Evolutionary conservation across 768 basidiomycete genomes (phyloP).

Genomic region (Rubroboletus pulcherrimus): DNA sequence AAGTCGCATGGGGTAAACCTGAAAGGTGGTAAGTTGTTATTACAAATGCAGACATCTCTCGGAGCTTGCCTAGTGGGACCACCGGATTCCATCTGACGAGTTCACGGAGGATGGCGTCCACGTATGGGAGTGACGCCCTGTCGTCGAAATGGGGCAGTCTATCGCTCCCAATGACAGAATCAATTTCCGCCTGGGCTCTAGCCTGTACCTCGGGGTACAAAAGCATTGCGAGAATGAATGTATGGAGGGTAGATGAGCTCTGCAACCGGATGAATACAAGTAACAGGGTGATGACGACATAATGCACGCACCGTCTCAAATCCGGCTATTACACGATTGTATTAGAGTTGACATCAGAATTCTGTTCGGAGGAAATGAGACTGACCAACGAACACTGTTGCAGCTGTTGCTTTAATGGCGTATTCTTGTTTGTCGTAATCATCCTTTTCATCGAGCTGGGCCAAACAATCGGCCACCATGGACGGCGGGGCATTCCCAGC

Average conservation of each 20-base stretch:
- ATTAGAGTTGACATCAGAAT: background rate
- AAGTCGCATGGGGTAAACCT: slow-evolving; percentile 27
- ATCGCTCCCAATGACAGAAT: slow-evolving; percentile 20
- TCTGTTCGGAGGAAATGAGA: background rate
- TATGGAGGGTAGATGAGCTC: slow-evolving; percentile 24
- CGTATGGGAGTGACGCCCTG: slow-evolving; percentile 35
- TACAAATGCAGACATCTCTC: background rate
- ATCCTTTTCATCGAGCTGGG: slow-evolving; percentile 13
- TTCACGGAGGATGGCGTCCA: slow-evolving; percentile 41
- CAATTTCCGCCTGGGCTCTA: slow-evolving; percentile 26
- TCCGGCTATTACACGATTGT: slow-evolving; percentile 12
- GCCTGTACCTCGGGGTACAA: slow-evolving; percentile 26
- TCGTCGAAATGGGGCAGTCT: slow-evolving; percentile 28
- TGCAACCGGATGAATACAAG: background rate
- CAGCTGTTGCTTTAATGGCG: slow-evolving; percentile 27
- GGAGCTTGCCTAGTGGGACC: slow-evolving; percentile 19
- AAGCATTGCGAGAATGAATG: slow-evolving; percentile 29
- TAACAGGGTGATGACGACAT: background rate
- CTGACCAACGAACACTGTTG: slow-evolving; percentile 24
- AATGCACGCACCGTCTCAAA: slow-evolving; percentile 21
- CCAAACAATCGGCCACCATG: slow-evolving; percentile 26
- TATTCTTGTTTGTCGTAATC: slow-evolving; percentile 16
- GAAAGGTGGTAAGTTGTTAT: background rate
- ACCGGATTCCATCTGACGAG: slow-evolving; percentile 26
- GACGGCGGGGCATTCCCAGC: slow-evolving; percentile 19